These are phyloP conservation scores for Fusarium sp. DNA, from an alignment of 2,329 filamentous ascomycete genomes.

Conservation along the genomic window DNA sequence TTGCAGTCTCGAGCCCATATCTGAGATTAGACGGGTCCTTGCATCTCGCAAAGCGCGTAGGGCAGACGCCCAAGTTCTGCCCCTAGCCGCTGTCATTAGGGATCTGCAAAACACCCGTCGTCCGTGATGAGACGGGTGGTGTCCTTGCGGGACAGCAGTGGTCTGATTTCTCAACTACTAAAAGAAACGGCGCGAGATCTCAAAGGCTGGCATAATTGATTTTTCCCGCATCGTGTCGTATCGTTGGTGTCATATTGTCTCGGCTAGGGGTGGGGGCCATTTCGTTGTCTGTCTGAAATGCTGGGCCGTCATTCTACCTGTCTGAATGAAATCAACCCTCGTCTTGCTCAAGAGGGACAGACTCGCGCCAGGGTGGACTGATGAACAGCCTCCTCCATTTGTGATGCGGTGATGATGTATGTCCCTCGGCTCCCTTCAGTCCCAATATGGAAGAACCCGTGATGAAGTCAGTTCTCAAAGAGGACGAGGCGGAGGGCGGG, in stretches of 20 bases:
- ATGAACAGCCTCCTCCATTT: not conserved
- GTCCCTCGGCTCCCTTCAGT: conserved; percentile 4
- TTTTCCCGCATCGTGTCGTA: conserved; percentile 15
- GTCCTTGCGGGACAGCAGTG: conserved; percentile 18
- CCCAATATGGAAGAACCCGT: conserved; percentile 24
- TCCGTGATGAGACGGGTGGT: not conserved
- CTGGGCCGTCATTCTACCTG: not conserved
- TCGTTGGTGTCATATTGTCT: conserved; percentile 14
- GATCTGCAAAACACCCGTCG: conserved; percentile 8
- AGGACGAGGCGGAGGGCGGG: conserved; percentile 31
- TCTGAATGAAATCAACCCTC: not conserved
- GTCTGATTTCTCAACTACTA: conserved; percentile 15
- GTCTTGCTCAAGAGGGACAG: not conserved
- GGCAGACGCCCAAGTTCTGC: not conserved
- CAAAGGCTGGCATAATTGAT: conserved; percentile 10
- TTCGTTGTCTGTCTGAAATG: conserved; percentile 4
- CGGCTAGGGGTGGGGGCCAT: conserved; percentile 21
- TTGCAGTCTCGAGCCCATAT: not conserved
- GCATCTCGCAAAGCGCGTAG: not conserved
- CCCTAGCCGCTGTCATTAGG: conserved; percentile 7
- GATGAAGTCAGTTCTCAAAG: conserved; percentile 35
- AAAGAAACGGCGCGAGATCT: conserved; percentile 13
- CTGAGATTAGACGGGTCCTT: conserved; percentile 8
- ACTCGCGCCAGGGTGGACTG: conserved; percentile 2
- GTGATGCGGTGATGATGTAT: conserved; percentile 20